Conservation (phyloP, 2,329 filamentous ascomycete species). For the Aciculosporium take region DNA sequence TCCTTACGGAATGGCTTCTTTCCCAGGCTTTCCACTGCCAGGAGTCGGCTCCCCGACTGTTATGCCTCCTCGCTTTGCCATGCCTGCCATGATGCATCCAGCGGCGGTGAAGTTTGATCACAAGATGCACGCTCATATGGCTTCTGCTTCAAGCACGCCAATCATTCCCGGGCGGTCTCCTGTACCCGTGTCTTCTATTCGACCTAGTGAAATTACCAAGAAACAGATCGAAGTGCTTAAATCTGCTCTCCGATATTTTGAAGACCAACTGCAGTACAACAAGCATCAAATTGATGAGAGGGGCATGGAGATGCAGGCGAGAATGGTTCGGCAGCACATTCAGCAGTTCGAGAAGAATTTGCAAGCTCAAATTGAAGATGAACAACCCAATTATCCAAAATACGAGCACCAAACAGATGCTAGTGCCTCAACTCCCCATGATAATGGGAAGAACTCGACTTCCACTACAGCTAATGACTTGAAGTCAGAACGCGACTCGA, state of each 20-base stretch:
- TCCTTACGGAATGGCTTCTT: slow-evolving; percentile 16
- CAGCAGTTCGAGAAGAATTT: slow-evolving; percentile 34
- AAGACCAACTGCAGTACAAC: slow-evolving; percentile 47
- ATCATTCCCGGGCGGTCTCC: slow-evolving; percentile 10
- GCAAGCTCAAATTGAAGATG: slow-evolving; percentile 29
- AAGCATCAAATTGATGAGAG: slow-evolving; percentile 47
- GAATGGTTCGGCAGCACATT: slow-evolving; percentile 30
- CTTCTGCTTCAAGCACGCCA: slow-evolving; percentile 8
- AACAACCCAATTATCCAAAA: slow-evolving; percentile 29
- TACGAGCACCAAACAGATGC: slow-evolving; percentile 14
- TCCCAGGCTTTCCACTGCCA: slow-evolving; percentile 15
- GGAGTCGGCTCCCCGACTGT: slow-evolving; percentile 11
- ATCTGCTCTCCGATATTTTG: slow-evolving; percentile 37
- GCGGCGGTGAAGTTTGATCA: slow-evolving; percentile 11
- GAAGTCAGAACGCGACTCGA: slow-evolving; percentile 7
- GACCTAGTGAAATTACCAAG: slow-evolving; percentile 44
- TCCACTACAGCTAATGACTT: slow-evolving; percentile 8
- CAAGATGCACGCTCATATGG: slow-evolving; percentile 8
- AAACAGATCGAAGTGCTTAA: slow-evolving; percentile 41
- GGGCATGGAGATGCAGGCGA: slow-evolving; percentile 29
- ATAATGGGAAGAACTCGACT: slow-evolving; percentile 6
- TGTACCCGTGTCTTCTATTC: slow-evolving; percentile 43
- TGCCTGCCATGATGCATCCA: slow-evolving; percentile 11
- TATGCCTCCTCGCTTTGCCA: slow-evolving; percentile 2
- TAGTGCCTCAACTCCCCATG: slow-evolving; percentile 9